A percentile compares a stretch with the other conserved stretches of the same genome.
phyloP scores from a whole-genome alignment of 176 grass and related monocot species.

The Elymus sibiricus region DNA sequence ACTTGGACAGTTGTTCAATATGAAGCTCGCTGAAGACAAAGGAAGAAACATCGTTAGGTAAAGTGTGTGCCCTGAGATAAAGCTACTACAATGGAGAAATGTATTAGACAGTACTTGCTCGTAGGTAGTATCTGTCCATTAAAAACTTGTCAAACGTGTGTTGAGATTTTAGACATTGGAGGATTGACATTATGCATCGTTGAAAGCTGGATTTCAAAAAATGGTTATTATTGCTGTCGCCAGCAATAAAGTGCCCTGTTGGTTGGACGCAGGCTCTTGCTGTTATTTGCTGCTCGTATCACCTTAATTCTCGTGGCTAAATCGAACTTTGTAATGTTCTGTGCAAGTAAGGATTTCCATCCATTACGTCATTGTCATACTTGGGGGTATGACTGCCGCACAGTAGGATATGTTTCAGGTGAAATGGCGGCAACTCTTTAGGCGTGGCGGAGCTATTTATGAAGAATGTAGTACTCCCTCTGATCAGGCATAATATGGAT shows the following conservation, averaged over 20 bases:
- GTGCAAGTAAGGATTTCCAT: no score
- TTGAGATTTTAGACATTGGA: not conserved
- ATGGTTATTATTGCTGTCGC: not conserved
- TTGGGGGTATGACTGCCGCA: no score
- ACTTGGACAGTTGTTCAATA: conserved; percentile 38
- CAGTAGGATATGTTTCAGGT: no score
- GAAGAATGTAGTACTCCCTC: no score
- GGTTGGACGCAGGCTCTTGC: not conserved
- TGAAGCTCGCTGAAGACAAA: conserved; percentile 35
- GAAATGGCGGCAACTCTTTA: no score
- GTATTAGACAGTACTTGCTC: not conserved
- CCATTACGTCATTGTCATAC: no score
- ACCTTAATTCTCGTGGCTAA: not conserved
- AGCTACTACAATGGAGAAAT: not conserved
- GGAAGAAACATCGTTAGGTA: not conserved
- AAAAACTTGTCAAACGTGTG: not conserved
- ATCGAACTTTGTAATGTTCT: not conserved
- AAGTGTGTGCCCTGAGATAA: not conserved
- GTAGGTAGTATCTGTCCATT: not conserved
- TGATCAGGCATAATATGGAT: no score
- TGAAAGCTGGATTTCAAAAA: not conserved
- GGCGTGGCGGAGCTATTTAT: no score
- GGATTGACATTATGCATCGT: not conserved
- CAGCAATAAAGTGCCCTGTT: not conserved
- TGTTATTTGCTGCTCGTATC: not conserved